These are phyloP conservation scores for Ilex asprella DNA, from an alignment of 257 asterid genomes.

Conservation along the genomic window DNA sequence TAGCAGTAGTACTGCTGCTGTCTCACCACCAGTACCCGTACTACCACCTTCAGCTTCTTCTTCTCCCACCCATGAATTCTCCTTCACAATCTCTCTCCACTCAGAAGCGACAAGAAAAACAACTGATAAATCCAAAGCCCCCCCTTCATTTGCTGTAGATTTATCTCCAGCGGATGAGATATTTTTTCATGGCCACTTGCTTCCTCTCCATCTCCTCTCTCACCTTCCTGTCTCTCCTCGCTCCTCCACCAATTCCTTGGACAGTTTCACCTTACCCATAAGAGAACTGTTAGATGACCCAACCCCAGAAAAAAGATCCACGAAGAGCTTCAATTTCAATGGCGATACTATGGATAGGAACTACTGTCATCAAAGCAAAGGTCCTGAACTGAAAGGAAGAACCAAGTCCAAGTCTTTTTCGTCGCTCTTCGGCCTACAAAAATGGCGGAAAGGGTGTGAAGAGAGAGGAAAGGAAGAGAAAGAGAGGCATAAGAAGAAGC, in stretches of 20 bases:
- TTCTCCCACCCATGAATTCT: slow-evolving; percentile 87
- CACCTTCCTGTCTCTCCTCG: slow-evolving; percentile 65
- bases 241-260: slow-evolving; percentile 58
- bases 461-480: slow-evolving; percentile 19
- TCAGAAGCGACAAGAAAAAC: slow-evolving; percentile 19
- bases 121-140: slow-evolving; percentile 17
- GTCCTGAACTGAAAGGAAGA: slow-evolving; percentile 18
- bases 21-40: neutral
- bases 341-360: neutral
- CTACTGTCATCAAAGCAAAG: neutral
- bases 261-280: slow-evolving; percentile 53
- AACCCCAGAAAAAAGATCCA: slow-evolving; percentile 1
- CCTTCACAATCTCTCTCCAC: slow-evolving; percentile 78
- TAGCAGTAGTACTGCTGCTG: too few relatives aligned
- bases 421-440: slow-evolving; percentile 40
- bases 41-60: slow-evolving; percentile 53
- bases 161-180: slow-evolving; percentile 95
- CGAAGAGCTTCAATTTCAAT: neutral
- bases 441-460: slow-evolving; percentile 31
- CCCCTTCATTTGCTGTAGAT: slow-evolving; percentile 50
- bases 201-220: slow-evolving; percentile 82
- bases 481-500: slow-evolving; percentile 36
- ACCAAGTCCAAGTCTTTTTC: slow-evolving; percentile 58
- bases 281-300: slow-evolving; percentile 23
- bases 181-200: slow-evolving; percentile 87